Evolutionary conservation across 139 green algal genomes (phyloP).

Genomic region (Zygnema circumcarinatum): DNA sequence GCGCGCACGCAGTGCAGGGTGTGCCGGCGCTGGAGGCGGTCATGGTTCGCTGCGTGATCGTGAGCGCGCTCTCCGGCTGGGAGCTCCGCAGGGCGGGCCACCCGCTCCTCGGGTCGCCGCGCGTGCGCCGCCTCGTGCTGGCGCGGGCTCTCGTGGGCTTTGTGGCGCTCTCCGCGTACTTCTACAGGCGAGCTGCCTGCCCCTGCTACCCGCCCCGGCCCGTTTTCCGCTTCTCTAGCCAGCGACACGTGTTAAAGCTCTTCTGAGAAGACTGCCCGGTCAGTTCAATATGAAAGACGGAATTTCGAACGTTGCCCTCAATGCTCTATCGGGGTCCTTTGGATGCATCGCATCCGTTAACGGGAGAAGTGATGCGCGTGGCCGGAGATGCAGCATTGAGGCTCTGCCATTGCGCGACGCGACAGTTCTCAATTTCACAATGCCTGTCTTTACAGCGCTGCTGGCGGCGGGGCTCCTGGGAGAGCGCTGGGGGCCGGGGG

Average conservation of each 20-base stretch:
- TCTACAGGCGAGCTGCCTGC: conserved; percentile 54
- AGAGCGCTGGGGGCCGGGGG: conserved; percentile 36
- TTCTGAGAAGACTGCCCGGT: no score
- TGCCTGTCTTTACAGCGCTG: conserved; percentile 49
- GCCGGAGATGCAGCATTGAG: conserved; percentile 53
- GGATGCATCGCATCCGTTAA: no score
- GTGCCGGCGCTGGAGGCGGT: conserved; percentile 42
- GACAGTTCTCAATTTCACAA: conserved; percentile 56
- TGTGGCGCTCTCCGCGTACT: conserved; percentile 49
- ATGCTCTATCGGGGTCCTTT: no score
- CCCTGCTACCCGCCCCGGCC: no score
- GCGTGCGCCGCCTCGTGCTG: conserved; percentile 28
- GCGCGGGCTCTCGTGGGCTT: conserved; percentile 43
- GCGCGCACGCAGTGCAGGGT: conserved; percentile 2
- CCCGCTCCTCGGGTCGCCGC: conserved; percentile 31
- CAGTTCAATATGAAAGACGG: no score
- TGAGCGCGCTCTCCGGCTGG: conserved; percentile 17
- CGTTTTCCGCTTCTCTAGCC: no score
- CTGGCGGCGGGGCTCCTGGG: conserved; percentile 26
- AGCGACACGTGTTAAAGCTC: no score
- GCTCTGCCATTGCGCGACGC: conserved; percentile 49
- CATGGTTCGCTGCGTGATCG: conserved; percentile 27
- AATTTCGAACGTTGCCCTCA: no score
- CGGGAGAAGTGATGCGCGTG: no score
- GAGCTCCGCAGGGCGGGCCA: conserved; percentile 7